Conservation (phyloP, 768 basidiomycete genomes). For the Daedaleopsis nitida region DNA sequence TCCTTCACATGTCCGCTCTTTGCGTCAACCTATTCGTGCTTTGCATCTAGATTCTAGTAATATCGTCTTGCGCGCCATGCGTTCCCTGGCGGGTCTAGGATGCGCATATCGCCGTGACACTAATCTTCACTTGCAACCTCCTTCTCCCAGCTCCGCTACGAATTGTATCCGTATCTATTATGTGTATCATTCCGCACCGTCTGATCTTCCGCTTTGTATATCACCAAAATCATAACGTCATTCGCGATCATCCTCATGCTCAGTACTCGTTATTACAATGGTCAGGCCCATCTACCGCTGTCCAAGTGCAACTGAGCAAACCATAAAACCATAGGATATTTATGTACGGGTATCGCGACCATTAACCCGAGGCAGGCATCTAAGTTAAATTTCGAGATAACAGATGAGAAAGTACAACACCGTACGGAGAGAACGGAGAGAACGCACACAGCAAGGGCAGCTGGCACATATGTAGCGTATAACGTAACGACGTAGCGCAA, state of each 20-base stretch:
- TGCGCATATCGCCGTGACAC: neutral
- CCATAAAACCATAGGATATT: neutral
- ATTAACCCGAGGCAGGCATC: conserved; percentile 9
- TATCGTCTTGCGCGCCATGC: neutral
- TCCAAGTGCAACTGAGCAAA: neutral
- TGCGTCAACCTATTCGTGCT: neutral
- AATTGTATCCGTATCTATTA: conserved; percentile 9
- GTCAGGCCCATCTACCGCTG: neutral
- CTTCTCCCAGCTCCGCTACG: neutral
- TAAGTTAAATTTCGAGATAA: conserved; percentile 26
- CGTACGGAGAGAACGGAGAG: conserved; percentile 16
- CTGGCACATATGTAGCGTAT: conserved; percentile 15
- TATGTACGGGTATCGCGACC: neutral
- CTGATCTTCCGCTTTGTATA: neutral
- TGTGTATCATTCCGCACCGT: neutral
- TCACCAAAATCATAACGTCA: neutral
- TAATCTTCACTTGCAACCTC: neutral
- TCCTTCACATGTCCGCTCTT: neutral
- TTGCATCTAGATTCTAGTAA: neutral
- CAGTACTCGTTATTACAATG: neutral
- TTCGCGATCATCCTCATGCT: neutral
- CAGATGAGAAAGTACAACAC: conserved; percentile 24
- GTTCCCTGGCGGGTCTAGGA: neutral
- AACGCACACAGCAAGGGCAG: conserved; percentile 26
- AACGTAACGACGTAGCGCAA: conserved; percentile 7